Evolutionary conservation across 2,329 filamentous ascomycete genomes (phyloP), one percentile per base, ranked within the genome.

Genomic region (Penicillium sp.): DNA sequence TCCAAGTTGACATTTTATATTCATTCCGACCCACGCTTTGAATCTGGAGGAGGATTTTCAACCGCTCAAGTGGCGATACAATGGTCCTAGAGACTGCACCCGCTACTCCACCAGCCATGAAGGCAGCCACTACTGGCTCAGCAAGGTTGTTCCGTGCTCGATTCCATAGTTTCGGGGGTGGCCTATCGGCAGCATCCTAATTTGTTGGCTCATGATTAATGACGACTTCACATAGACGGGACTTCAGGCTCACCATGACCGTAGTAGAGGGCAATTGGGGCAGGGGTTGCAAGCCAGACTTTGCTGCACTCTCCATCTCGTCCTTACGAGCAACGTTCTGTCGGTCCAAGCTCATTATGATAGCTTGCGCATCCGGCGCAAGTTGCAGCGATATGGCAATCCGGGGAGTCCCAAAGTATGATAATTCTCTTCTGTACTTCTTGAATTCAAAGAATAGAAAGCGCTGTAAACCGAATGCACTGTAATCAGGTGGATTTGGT

Each of bases 11-110:
- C 73, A 97, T 80, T 72, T 94, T 93, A 77, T 99, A 99, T 69
- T 96, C 93, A 65, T 90, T 89, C 67, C 92, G 86, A 16, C 92
- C 93, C 46, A 83, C 89, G 69, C 89, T 95, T 77, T 99, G 94
- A 27, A 99, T 83, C 73, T 99, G 94, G 73, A 97, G 92, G n/a
- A 99, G 81, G 65, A 99, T 99, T 79, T 99, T 97, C 55, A 99
- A 82, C 60, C 94, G 86, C 76, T 99, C 94, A 36, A 99, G 85
- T 3, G 94, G 94, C 14, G 93, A 97, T 4, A 99, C 94, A 45
- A 97, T 93, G 22, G 94, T 99, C 70, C 94, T 86, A 31, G 94
- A 97, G n/a, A 99, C 93, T 41, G 94, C 94, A 54, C 94, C 94
- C 14, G 94, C 94, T 21, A 97, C 86, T 62, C 94, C 94, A 57